phyloP scores from a whole-genome alignment of 495 filamentous ascomycete species.

The Aspergillus wentii region DNA sequence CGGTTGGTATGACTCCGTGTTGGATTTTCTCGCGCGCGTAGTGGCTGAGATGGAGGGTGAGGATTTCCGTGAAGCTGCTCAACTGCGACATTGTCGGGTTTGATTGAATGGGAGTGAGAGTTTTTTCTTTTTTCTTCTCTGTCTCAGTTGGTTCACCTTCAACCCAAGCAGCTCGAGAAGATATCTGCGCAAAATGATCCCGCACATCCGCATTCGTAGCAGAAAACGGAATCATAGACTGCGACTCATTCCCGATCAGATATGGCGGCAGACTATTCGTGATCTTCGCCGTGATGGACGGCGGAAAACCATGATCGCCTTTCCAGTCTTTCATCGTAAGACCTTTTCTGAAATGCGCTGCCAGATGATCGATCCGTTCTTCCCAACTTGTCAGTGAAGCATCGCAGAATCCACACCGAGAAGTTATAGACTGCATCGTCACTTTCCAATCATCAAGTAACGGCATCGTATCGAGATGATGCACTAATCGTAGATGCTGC shows the following conservation, averaged over 20 bases:
- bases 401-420: constrained; percentile 65
- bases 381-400: constrained; percentile 55
- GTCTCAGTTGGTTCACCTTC: too few relatives aligned
- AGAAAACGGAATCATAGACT: constrained; percentile 24
- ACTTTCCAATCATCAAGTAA: constrained; percentile 67
- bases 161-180: constrained; percentile 1
- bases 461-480: constrained; percentile 54
- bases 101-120: neutral
- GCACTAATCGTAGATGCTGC: constrained; percentile 70
- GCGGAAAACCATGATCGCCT: constrained; percentile 65
- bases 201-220: constrained; percentile 12
- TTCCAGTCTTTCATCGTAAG: constrained; percentile 63
- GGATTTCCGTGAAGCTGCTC: constrained; percentile 11
- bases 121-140: too few relatives aligned
- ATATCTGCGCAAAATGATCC: constrained; percentile 16
- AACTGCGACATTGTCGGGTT: constrained; percentile 1
- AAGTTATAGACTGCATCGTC: constrained; percentile 50
- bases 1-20: constrained; percentile 14
- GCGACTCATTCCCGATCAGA: constrained; percentile 22
- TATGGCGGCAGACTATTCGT: constrained; percentile 59
- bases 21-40: constrained; percentile 14
- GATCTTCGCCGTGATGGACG: constrained; percentile 53
- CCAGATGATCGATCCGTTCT: constrained; percentile 55
- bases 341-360: constrained; percentile 60
- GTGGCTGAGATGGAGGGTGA: constrained; percentile 16